Conservation (phyloP, 768 basidiomycete genomes). For the Pisolithus sp. region DNA sequence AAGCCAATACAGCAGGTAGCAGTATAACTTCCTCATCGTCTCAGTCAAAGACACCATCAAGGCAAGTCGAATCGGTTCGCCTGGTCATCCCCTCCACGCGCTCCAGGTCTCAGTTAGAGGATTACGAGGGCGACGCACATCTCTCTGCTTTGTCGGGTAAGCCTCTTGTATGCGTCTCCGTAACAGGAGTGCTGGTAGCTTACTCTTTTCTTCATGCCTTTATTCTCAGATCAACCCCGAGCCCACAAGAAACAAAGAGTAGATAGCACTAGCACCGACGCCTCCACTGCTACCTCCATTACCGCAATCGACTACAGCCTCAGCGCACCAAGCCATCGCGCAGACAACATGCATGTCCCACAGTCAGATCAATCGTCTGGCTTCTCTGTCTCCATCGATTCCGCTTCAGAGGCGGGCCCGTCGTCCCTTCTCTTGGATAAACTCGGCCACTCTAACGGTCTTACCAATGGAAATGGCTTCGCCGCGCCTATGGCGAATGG, state of each 20-base stretch:
- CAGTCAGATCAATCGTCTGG: slow-evolving; percentile 44
- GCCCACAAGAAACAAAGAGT: slow-evolving; percentile 70
- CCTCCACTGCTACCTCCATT: slow-evolving; percentile 28
- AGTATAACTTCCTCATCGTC: slow-evolving; percentile 22
- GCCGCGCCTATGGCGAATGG: slow-evolving; percentile 26
- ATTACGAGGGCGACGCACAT: slow-evolving; percentile 32
- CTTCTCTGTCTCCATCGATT: slow-evolving; percentile 40
- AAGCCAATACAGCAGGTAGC: slow-evolving; percentile 30
- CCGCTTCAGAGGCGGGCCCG: slow-evolving; percentile 44
- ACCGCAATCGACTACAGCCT: slow-evolving; percentile 16
- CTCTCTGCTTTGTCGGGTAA: slow-evolving; percentile 21
- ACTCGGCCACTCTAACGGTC: slow-evolving; percentile 25
- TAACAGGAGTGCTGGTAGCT: slow-evolving; percentile 5
- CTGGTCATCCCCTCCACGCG: slow-evolving; percentile 64
- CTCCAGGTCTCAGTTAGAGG: slow-evolving; percentile 56
- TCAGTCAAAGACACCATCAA: slow-evolving; percentile 21
- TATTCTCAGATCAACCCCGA: slow-evolving; percentile 41
- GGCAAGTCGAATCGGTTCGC: slow-evolving; percentile 20
- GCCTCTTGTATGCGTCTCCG: not conserved
- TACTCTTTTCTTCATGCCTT: not conserved
- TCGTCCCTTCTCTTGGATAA: slow-evolving; percentile 38
- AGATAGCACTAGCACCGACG: slow-evolving; percentile 32
- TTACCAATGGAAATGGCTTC: slow-evolving; percentile 40
- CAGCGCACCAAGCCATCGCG: slow-evolving; percentile 21
- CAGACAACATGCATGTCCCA: slow-evolving; percentile 45